Evolutionary conservation across 768 basidiomycete species (phyloP).

Genomic region (Myochromella boudieri): DNA sequence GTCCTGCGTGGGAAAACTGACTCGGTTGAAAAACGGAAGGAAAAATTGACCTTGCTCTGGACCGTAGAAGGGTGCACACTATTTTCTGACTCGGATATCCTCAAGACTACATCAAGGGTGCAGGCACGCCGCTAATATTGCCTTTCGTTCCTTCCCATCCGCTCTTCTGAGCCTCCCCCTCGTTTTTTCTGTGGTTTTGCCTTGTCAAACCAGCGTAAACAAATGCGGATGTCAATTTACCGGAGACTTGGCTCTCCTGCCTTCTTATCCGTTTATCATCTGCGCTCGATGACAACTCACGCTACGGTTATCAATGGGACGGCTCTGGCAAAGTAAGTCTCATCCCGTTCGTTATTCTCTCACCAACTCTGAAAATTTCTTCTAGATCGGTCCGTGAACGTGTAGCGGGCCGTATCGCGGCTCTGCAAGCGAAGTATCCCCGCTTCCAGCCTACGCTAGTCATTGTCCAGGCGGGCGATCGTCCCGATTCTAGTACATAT

Average conservation of each 20-base stretch:
- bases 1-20: slow-evolving; percentile 10
- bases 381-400: slow-evolving; percentile 76
- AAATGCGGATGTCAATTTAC: slow-evolving; percentile 21
- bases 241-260: slow-evolving; percentile 5
- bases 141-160: background rate
- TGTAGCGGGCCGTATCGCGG: slow-evolving; percentile 68
- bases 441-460: slow-evolving; percentile 89
- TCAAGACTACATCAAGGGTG: slow-evolving; percentile 10
- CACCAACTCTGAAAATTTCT: slow-evolving; percentile 2
- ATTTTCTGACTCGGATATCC: slow-evolving; percentile 7
- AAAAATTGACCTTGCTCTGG: slow-evolving; percentile 7
- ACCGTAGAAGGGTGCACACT: background rate
- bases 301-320: slow-evolving; percentile 74
- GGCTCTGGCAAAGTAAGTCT: slow-evolving; percentile 74
- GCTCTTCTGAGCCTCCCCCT: slow-evolving; percentile 1
- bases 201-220: slow-evolving; percentile 24
- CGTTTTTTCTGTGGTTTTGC: slow-evolving; percentile 4
- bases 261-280: slow-evolving; percentile 38
- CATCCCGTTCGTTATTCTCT: slow-evolving; percentile 2
- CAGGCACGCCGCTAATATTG: slow-evolving; percentile 11
- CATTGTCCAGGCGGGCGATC: slow-evolving; percentile 92
- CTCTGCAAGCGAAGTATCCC: slow-evolving; percentile 67
- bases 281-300: slow-evolving; percentile 36
- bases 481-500: slow-evolving; percentile 88
- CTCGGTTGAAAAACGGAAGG: slow-evolving; percentile 1